Conservation (phyloP, 768 basidiomycete genomes). For the Terana coerulea region DNA sequence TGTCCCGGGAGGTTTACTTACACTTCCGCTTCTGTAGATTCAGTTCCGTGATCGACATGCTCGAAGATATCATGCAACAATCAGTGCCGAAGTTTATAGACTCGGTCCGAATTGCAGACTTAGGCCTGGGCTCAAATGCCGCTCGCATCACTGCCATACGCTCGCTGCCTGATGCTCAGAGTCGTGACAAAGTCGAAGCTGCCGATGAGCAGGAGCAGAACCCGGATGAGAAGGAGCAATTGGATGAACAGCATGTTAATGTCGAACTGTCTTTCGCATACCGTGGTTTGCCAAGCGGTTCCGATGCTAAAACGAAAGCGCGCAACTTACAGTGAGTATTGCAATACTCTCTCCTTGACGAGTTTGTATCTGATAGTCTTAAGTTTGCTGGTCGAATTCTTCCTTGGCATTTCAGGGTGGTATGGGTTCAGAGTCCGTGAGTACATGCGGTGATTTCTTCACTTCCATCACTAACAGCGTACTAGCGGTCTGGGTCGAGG, state of each 20-base stretch:
- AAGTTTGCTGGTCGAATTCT: slow-evolving; percentile 64
- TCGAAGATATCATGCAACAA: slow-evolving; percentile 56
- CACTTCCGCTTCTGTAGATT: slow-evolving; percentile 28
- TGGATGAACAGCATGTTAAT: slow-evolving; percentile 52
- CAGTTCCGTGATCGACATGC: slow-evolving; percentile 53
- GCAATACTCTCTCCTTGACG: neutral
- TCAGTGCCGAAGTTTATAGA: slow-evolving; percentile 46
- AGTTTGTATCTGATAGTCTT: neutral
- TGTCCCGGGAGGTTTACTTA: neutral
- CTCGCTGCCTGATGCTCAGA: slow-evolving; percentile 44
- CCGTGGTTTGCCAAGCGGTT: slow-evolving; percentile 46
- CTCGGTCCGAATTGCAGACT: slow-evolving; percentile 67
- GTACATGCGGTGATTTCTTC: neutral
- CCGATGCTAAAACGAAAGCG: slow-evolving; percentile 30
- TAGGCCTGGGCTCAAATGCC: slow-evolving; percentile 66
- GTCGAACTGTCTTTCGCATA: slow-evolving; percentile 72
- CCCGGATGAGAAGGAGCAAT: slow-evolving; percentile 23
- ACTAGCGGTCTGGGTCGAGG: slow-evolving; percentile 66
- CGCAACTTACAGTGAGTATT: slow-evolving; percentile 48
- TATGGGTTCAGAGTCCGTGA: slow-evolving; percentile 26
- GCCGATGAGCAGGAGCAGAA: slow-evolving; percentile 28
- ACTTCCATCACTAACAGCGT: slow-evolving; percentile 35
- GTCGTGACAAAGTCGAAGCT: slow-evolving; percentile 13
- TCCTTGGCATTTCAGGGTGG: slow-evolving; percentile 48
- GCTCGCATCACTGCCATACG: slow-evolving; percentile 68